phyloP scores from a whole-genome alignment of 2,329 filamentous ascomycete genomes.

The Colletotrichum neosansevieriae region DNA sequence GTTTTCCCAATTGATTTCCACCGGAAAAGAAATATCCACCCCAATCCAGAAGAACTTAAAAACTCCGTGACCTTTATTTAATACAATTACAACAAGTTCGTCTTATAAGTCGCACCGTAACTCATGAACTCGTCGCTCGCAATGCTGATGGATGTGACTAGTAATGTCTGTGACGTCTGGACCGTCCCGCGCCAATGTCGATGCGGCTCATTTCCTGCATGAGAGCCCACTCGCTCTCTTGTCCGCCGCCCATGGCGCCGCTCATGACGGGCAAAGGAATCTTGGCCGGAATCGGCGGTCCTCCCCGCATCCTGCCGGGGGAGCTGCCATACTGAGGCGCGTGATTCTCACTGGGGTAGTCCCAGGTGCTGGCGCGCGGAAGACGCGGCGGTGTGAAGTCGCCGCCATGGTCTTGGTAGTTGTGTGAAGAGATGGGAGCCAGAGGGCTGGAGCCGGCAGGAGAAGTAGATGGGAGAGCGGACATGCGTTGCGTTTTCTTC shows the following conservation, averaged over 20 bases:
- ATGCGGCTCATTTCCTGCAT: constrained; percentile 79
- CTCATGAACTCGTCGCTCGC: constrained; percentile 44
- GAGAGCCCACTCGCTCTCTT: constrained; percentile 67
- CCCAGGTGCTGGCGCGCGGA: constrained; percentile 63
- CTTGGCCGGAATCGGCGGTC: constrained; percentile 77
- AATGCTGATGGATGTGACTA: constrained; percentile 47
- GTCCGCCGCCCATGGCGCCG: constrained; percentile 53
- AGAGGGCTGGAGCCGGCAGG: constrained; percentile 61
- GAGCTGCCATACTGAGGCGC: constrained; percentile 52
- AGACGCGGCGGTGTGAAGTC: constrained; percentile 58
- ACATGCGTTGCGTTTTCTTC: constrained; percentile 68
- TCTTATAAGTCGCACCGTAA: constrained; percentile 7
- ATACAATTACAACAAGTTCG: constrained; percentile 29
- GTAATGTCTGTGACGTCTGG: constrained; percentile 62
- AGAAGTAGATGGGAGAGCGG: constrained; percentile 54
- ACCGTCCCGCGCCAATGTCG: constrained; percentile 72
- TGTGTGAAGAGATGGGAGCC: constrained; percentile 64
- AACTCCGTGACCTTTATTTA: constrained; percentile 19
- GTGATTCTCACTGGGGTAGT: constrained; percentile 66
- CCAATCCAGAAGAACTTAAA: constrained; percentile 13
- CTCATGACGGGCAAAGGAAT: constrained; percentile 68
- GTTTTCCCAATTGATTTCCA: constrained; percentile 16
- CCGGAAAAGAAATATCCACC: not conserved
- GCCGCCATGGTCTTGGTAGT: constrained; percentile 59
- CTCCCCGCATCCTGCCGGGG: constrained; percentile 43